Percentiles rank a stretch among this genome's conserved stretches.
These are phyloP conservation scores for Tilletia indica DNA, from an alignment of 1,284 basidiomycete genomes.

Conservation along the genomic window DNA sequence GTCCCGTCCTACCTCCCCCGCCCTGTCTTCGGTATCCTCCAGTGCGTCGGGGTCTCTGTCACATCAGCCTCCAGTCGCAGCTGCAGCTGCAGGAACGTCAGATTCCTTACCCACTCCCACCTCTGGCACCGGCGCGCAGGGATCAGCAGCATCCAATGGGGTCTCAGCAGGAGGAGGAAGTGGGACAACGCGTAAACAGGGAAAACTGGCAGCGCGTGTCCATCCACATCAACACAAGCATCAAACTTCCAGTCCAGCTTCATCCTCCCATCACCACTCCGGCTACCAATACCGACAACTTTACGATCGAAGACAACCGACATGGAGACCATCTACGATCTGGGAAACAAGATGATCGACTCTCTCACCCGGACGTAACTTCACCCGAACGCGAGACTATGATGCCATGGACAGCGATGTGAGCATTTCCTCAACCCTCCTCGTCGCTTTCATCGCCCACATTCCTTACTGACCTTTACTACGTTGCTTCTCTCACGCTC, in stretches of 20 bases:
- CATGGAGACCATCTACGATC: constrained; percentile 99
- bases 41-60: neutral
- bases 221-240: neutral
- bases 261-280: neutral
- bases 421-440: constrained; percentile 54
- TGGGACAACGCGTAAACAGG: too few relatives aligned
- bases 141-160: constrained; percentile 24
- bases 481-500: constrained; percentile 66
- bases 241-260: neutral
- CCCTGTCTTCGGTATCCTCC: constrained; percentile 28
- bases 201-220: neutral
- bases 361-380: constrained; percentile 93
- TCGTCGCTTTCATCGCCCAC: neutral
- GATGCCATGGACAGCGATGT: constrained; percentile 92
- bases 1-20: constrained; percentile 41
- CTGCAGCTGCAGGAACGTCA: neutral
- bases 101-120: constrained; percentile 47
- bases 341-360: constrained; percentile 98
- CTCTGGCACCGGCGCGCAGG: neutral
- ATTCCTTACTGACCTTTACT: neutral
- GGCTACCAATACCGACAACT: constrained; percentile 89
- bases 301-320: constrained; percentile 98
- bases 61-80: neutral
- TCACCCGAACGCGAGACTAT: constrained; percentile 92
- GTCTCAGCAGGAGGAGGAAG: neutral